These are phyloP conservation scores for Penicillium daleae DNA, from an alignment of 495 filamentous ascomycete species.

Conservation along the genomic window DNA sequence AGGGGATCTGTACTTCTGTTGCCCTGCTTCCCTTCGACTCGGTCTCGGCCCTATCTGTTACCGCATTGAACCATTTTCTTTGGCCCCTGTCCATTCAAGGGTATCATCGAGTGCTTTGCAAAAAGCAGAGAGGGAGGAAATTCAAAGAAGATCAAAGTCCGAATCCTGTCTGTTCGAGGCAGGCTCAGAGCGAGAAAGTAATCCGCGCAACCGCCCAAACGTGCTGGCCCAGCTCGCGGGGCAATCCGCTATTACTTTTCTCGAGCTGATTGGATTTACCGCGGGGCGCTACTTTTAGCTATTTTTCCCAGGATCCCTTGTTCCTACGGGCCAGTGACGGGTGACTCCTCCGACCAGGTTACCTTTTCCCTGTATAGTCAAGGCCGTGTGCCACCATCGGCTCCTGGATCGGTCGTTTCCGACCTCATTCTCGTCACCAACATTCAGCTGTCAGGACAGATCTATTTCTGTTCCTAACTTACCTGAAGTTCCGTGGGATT, in stretches of 20 bases:
- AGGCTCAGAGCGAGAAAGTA: not conserved
- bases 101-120: not conserved
- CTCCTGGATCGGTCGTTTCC: slow-evolving; percentile 20
- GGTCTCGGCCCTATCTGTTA: slow-evolving; percentile 17
- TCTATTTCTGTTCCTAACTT: not conserved
- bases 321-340: slow-evolving; percentile 30
- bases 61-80: not conserved
- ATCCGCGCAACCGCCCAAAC: not conserved
- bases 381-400: slow-evolving; percentile 29
- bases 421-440: slow-evolving; percentile 16
- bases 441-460: not conserved
- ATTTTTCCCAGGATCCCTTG: slow-evolving; percentile 28
- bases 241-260: slow-evolving; percentile 15
- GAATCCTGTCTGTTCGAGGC: not conserved
- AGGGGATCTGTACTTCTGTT: slow-evolving; percentile 10
- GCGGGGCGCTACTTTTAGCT: slow-evolving; percentile 33
- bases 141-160: not conserved
- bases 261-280: slow-evolving; percentile 31
- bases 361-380: slow-evolving; percentile 28
- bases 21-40: slow-evolving; percentile 11
- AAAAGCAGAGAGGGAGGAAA: not conserved
- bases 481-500: not conserved
- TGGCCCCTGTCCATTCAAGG: not conserved
- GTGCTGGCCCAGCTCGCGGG: slow-evolving; percentile 12
- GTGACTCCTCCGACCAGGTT: slow-evolving; percentile 27